Percentiles rank a stretch among this genome's conserved stretches.
Conservation (phyloP, 371 early-diverging fungal species). For the Cokeromyces recurvatus region DNA sequence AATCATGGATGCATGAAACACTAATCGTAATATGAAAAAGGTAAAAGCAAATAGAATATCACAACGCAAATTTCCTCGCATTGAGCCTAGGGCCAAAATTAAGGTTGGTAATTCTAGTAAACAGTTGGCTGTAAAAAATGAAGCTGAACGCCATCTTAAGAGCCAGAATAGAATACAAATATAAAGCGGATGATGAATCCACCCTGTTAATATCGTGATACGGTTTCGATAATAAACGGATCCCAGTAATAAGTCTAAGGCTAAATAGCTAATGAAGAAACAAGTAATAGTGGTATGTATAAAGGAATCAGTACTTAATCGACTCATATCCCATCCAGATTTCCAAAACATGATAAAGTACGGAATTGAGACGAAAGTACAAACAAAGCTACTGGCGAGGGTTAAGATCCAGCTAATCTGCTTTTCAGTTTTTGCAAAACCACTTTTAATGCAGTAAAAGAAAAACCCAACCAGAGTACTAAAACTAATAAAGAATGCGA, state of each 20-base stretch:
- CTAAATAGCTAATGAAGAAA: constrained; percentile 40
- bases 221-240: constrained; percentile 40
- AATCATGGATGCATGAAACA: constrained; percentile 43
- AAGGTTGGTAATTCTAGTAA: constrained; percentile 38
- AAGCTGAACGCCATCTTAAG: constrained; percentile 16
- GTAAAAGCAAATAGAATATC: constrained; percentile 37
- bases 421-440: constrained; percentile 26
- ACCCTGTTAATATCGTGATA: constrained; percentile 48
- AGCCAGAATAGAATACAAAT: constrained; percentile 25
- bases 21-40: constrained; percentile 32
- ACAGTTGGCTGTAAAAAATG: constrained; percentile 31
- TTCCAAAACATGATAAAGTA: constrained; percentile 21
- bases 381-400: constrained; percentile 32
- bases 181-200: constrained; percentile 53
- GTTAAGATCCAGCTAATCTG: constrained; percentile 37
- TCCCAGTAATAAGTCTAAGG: constrained; percentile 42
- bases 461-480: constrained; percentile 15
- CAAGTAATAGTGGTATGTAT: constrained; percentile 11
- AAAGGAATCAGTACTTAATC: constrained; percentile 9
- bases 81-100: constrained; percentile 32
- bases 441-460: constrained; percentile 16
- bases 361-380: constrained; percentile 29
- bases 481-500: constrained; percentile 11
- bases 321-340: constrained; percentile 28
- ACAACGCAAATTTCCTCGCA: constrained; percentile 21